Percentiles rank a stretch among this genome's conserved stretches.
phyloP scores from a whole-genome alignment of 345 rosid species.

The Lumnitzera littorea region DNA sequence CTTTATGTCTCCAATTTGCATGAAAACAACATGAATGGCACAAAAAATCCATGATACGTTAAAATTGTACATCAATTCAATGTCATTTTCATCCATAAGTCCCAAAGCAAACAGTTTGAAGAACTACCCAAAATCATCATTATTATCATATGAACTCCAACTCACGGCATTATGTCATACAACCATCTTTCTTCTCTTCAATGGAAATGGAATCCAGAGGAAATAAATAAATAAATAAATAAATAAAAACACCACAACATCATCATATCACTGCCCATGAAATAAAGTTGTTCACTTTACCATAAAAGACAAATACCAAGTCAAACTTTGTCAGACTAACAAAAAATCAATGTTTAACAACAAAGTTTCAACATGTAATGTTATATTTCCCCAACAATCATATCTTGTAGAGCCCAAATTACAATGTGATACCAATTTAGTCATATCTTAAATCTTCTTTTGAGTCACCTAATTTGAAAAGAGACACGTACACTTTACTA shows the following conservation, averaged over 20 bases:
- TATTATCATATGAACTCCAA: too few relatives aligned
- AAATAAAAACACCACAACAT: too few relatives aligned
- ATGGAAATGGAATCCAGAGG: too few relatives aligned
- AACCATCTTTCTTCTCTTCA: too few relatives aligned
- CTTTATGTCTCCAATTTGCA: too few relatives aligned
- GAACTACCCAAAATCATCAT: background rate
- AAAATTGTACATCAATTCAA: too few relatives aligned
- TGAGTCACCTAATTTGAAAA: constrained; percentile 11
- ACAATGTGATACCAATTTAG: constrained; percentile 3
- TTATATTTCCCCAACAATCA: background rate
- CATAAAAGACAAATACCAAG: background rate
- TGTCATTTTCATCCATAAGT: too few relatives aligned
- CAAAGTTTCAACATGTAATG: background rate
- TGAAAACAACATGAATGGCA: too few relatives aligned
- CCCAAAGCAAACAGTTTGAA: too few relatives aligned
- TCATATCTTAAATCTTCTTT: background rate
- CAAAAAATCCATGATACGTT: too few relatives aligned
- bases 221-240: too few relatives aligned
- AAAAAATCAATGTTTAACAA: background rate
- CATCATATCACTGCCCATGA: background rate
- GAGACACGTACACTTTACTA: background rate
- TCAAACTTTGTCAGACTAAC: constrained; percentile 3
- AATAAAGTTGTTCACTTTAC: background rate
- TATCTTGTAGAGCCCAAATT: background rate
- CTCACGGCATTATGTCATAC: too few relatives aligned